phyloP scores from a whole-genome alignment of 1,284 basidiomycete genomes.

The Sanghuangporus weigelae region DNA sequence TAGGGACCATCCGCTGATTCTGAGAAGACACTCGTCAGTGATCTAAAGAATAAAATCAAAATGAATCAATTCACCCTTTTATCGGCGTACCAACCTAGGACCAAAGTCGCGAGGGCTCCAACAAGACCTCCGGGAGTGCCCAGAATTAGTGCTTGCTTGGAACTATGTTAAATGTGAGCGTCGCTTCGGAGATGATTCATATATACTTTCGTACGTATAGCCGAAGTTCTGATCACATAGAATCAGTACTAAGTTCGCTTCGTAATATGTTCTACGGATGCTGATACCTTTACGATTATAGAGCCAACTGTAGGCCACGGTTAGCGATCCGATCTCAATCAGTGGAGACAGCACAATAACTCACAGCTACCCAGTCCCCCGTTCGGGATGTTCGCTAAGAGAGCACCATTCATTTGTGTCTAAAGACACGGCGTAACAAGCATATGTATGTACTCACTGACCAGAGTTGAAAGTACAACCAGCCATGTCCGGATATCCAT shows the following conservation, averaged over 20 bases:
- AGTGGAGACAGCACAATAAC: slow-evolving; percentile 20
- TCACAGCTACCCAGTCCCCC: slow-evolving; percentile 60
- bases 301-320: slow-evolving; percentile 42
- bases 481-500: slow-evolving; percentile 60
- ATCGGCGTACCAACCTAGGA: slow-evolving; percentile 62
- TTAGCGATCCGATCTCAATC: background rate
- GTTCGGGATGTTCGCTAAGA: slow-evolving; percentile 55
- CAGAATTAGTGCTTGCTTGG: slow-evolving; percentile 58
- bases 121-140: slow-evolving; percentile 54
- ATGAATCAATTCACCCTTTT: slow-evolving; percentile 37
- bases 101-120: slow-evolving; percentile 41
- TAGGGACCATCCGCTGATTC: slow-evolving; percentile 60
- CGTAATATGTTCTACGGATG: background rate
- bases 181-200: background rate
- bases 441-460: slow-evolving; percentile 44
- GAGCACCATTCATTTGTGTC: background rate
- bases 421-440: background rate
- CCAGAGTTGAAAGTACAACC: slow-evolving; percentile 50
- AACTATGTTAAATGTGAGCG: slow-evolving; percentile 28
- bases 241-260: background rate
- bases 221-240: slow-evolving; percentile 53
- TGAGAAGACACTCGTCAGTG: slow-evolving; percentile 22
- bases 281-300: slow-evolving; percentile 29
- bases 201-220: slow-evolving; percentile 43
- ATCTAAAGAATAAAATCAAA: background rate